Percentiles rank a stretch among this genome's conserved stretches.
phyloP scores from a whole-genome alignment of 2,329 filamentous ascomycete species.

The Verticillium zaregamsianum region DNA sequence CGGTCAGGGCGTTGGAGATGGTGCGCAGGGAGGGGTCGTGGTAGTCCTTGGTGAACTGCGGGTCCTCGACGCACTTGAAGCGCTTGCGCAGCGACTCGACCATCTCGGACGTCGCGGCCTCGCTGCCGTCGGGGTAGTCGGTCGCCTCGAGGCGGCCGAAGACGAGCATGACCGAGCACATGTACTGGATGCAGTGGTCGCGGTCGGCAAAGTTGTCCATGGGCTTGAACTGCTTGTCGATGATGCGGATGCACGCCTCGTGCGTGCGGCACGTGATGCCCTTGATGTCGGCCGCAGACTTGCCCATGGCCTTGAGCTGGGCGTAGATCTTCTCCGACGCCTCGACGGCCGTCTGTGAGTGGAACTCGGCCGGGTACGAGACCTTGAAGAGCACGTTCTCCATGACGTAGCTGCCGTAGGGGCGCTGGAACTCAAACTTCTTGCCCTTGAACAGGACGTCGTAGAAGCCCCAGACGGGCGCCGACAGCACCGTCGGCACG shows the following conservation, averaged over 20 bases:
- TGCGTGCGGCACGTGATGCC: conserved; percentile 91
- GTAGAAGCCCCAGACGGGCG: conserved; percentile 96
- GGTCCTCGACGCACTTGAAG: conserved; percentile 95
- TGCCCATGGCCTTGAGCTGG: conserved; percentile 78
- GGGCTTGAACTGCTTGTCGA: conserved; percentile 99
- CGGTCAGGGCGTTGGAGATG: conserved; percentile 94
- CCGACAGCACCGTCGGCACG: conserved; percentile 86
- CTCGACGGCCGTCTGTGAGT: conserved; percentile 97
- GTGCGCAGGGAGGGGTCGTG: conserved; percentile 89
- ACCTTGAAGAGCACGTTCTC: conserved; percentile 99
- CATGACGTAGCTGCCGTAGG: conserved; percentile 98
- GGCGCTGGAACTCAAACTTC: conserved; percentile 92
- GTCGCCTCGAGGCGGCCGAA: conserved; percentile 90
- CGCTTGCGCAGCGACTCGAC: conserved; percentile 89
- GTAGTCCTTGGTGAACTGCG: conserved; percentile 91
- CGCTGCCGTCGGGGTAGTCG: conserved; percentile 89
- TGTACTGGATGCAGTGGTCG: conserved; percentile 99
- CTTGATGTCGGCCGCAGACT: conserved; percentile 92
- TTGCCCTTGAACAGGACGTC: conserved; percentile 96
- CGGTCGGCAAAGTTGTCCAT: conserved; percentile 99
- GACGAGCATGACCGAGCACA: conserved; percentile 93
- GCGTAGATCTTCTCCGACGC: conserved; percentile 84
- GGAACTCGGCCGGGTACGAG: conserved; percentile 96
- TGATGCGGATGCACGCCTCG: conserved; percentile 97
- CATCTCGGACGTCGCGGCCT: conserved; percentile 84